Base-by-base conservation (phyloP, 139 green algal genomes). In the Haematococcus sp. region DNA sequence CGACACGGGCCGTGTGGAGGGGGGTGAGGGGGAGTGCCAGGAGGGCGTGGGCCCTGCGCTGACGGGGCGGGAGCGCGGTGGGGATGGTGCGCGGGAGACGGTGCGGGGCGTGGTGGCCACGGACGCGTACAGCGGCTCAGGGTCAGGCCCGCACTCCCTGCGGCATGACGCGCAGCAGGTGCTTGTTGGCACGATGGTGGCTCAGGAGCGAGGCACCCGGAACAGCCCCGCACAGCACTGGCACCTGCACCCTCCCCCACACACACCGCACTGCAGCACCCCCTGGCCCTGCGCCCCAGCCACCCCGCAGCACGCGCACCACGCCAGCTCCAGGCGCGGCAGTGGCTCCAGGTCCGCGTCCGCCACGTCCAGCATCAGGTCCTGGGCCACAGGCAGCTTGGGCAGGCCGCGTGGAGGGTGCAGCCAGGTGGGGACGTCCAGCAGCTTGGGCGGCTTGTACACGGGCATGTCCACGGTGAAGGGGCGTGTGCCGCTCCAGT, bases 401-500 rank as follows among this genome's bases (percentile, higher is more conserved):
- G 79, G 79, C 34, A 85, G 70, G 64, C 40, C 55, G n/a, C 9
- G 17, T 55, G 61, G 79, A 1, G 79, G 79, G 58, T 85, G 74
- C 32, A 56, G 44, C 71, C 75, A 85, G 4, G 17, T 43, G 30
- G 74, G 51, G 2, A 82, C 58, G 2, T 77, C 69, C 60, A 85
- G 33, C 32, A 69, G 28, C 49, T 75, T 70, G 31, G 73, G 71
- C 17, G 49, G 13, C n/a, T 55, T 0, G 34, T 75, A 77, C 2
- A 44, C 63, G 22, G 74, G 69, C 27, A 72, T 46, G 23, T 44
- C 2, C 58, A 83, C 79, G 63, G 81, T 81, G 52, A 84, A 87
- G 0, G 86, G 84, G 15, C 75, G 75, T 31, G 65, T 27, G 2
- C 87, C 83, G 5, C 52, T 86, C 87, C 87, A 92, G 64, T 92